A percentile compares a stretch with the other conserved stretches of the same genome.
phyloP scores from a whole-genome alignment of 2,329 filamentous ascomycete genomes.

The Xylaria multiplex region DNA sequence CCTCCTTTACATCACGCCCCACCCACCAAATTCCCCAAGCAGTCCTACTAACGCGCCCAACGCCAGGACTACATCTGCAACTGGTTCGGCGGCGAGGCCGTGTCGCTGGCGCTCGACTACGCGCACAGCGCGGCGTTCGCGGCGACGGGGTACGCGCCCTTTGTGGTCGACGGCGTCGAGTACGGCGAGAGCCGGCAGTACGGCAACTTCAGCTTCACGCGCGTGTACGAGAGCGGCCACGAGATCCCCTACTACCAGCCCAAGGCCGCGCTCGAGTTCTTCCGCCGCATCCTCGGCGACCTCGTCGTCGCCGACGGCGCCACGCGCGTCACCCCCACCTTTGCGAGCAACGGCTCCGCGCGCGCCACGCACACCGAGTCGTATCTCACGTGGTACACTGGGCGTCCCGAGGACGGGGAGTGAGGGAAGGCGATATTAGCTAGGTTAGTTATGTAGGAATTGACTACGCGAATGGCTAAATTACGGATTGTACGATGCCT shows the following conservation, averaged over 20 bases:
- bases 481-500: too few relatives aligned
- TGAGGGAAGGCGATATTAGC: neutral
- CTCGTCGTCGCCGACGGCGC: slow-evolving; percentile 65
- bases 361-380: slow-evolving; percentile 67
- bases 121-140: slow-evolving; percentile 66
- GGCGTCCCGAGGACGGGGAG: slow-evolving; percentile 42
- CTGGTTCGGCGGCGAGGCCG: slow-evolving; percentile 79
- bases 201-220: slow-evolving; percentile 74
- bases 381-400: slow-evolving; percentile 67
- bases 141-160: slow-evolving; percentile 75
- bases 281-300: slow-evolving; percentile 68
- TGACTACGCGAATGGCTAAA: too few relatives aligned
- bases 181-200: slow-evolving; percentile 78
- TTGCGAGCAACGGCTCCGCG: slow-evolving; percentile 65
- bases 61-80: slow-evolving; percentile 70
- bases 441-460: too few relatives aligned
- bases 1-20: neutral
- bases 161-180: slow-evolving; percentile 74
- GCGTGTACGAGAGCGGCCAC: slow-evolving; percentile 74
- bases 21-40: neutral
- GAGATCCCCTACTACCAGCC: slow-evolving; percentile 71
- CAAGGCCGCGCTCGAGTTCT: slow-evolving; percentile 67
- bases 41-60: too few relatives aligned
- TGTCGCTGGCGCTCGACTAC: slow-evolving; percentile 70
- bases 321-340: slow-evolving; percentile 60